Conservation (phyloP, 108 stramenopile species). For the Craspedostauros australis region DNA sequence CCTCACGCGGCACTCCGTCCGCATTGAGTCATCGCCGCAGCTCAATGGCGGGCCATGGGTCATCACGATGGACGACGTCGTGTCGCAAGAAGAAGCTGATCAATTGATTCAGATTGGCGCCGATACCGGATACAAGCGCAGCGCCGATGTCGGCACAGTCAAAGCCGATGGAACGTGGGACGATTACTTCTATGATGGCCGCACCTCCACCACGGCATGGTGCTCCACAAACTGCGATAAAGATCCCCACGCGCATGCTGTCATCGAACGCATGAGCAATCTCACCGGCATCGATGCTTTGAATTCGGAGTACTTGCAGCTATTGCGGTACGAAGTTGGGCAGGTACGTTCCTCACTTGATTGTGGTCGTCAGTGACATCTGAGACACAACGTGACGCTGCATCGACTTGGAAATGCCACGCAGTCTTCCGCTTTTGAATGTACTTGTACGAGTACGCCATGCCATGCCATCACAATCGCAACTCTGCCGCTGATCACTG, state of each 20-base stretch:
- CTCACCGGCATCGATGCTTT: slow-evolving; percentile 31
- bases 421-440: not conserved
- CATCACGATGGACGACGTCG: slow-evolving; percentile 75
- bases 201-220: slow-evolving; percentile 72
- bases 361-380: no score
- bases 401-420: slow-evolving; percentile 19
- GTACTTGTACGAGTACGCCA: no score
- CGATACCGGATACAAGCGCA: slow-evolving; percentile 62
- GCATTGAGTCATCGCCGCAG: slow-evolving; percentile 44
- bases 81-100: slow-evolving; percentile 69
- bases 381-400: slow-evolving; percentile 29
- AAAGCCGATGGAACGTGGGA: slow-evolving; percentile 39
- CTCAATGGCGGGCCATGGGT: slow-evolving; percentile 56
- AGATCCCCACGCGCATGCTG: slow-evolving; percentile 25
- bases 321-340: slow-evolving; percentile 39
- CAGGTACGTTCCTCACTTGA: no score
- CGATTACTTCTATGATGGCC: slow-evolving; percentile 20
- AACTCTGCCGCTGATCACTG: no score
- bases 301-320: slow-evolving; percentile 71
- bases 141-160: slow-evolving; percentile 61
- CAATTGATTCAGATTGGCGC: slow-evolving; percentile 57
- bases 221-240: slow-evolving; percentile 33
- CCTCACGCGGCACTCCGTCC: slow-evolving; percentile 29
- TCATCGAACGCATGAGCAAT: slow-evolving; percentile 48
- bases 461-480: no score